Evolutionary conservation across 495 filamentous ascomycete species (phyloP), one percentile per base, ranked within the genome.

Genomic region (Penicillium odoratum): DNA sequence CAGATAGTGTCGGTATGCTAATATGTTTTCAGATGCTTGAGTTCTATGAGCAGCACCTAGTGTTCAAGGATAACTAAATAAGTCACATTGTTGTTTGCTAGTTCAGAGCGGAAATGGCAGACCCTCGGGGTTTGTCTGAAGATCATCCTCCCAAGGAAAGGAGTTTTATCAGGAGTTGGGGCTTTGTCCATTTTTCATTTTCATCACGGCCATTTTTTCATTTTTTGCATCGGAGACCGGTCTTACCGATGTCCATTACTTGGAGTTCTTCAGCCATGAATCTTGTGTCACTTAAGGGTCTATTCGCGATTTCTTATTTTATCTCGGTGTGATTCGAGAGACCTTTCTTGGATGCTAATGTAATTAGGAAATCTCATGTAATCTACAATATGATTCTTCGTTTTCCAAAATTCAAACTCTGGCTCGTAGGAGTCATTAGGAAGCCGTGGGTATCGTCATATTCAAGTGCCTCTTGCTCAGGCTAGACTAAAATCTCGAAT

Each of bases 31-130:
- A 79, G 73, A 79, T 80, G 76, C 71, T 78, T 15, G 59, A 69
- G 60, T 80, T 80, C 30, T 80, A 80, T 45, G 77, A 80, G 57
- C 48, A 57, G 25, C 77, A 80, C 60, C 57, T 80, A 75, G 72
- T 76, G 30, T 76, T 74, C 61, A 78, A 77, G 28, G 46, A 48
- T 16, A 30, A 13, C 13, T 31, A 31, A 4, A 48, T 3, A 16
- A 4, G 28, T 30, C 26, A 29, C 15, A 29, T 45, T 57, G 42
- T 51, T 16, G 54, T 28, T 4, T n/a, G 38, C 13, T 40, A 5
- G 3, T 15, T 16, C 11, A 15, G 15, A 40, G 15, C 13, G 11
- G 38, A 40, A n/a, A 5, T 15, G 10, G 13, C 34, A 11, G 34
- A 10, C 15, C n/a, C n/a, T 13, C 3, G 11, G 38, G 15, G 6